phyloP scores from a whole-genome alignment of 2,329 filamentous ascomycete genomes.

The Fusarium compactum region DNA sequence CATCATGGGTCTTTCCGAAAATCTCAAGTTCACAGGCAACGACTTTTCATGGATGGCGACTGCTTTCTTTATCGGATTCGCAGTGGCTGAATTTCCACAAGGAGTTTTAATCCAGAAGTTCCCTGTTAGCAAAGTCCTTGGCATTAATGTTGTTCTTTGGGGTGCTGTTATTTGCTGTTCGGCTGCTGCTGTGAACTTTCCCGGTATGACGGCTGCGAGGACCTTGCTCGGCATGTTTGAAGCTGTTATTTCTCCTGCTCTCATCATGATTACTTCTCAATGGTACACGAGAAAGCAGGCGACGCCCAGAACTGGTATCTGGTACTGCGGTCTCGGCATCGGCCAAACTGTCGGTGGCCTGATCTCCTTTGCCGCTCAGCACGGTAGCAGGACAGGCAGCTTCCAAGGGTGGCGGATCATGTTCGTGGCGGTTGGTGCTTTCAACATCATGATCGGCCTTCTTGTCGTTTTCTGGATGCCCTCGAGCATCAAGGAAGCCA shows the following conservation, averaged over 20 bases:
- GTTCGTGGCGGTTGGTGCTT: constrained; percentile 6
- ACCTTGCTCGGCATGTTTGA: constrained; percentile 24
- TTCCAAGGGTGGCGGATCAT: constrained; percentile 13
- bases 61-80: constrained; percentile 15
- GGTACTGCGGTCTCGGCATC: constrained; percentile 18
- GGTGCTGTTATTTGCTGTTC: constrained; percentile 13
- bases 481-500: constrained; percentile 4
- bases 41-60: constrained; percentile 22
- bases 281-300: constrained; percentile 19
- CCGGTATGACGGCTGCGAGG: constrained; percentile 11
- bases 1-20: constrained; percentile 16
- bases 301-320: constrained; percentile 11
- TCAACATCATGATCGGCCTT: neutral
- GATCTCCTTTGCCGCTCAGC: constrained; percentile 15
- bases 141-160: constrained; percentile 15
- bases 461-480: constrained; percentile 20
- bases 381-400: constrained; percentile 1
- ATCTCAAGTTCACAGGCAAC: constrained; percentile 8
- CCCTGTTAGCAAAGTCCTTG: constrained; percentile 1
- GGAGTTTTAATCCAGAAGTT: constrained; percentile 14
- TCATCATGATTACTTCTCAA: constrained; percentile 17
- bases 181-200: constrained; percentile 5
- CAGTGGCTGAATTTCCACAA: constrained; percentile 8
- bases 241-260: neutral
- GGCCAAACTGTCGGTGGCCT: constrained; percentile 7